phyloP scores from a whole-genome alignment of 2,329 filamentous ascomycete species.

The Ophiostoma ulmi region DNA sequence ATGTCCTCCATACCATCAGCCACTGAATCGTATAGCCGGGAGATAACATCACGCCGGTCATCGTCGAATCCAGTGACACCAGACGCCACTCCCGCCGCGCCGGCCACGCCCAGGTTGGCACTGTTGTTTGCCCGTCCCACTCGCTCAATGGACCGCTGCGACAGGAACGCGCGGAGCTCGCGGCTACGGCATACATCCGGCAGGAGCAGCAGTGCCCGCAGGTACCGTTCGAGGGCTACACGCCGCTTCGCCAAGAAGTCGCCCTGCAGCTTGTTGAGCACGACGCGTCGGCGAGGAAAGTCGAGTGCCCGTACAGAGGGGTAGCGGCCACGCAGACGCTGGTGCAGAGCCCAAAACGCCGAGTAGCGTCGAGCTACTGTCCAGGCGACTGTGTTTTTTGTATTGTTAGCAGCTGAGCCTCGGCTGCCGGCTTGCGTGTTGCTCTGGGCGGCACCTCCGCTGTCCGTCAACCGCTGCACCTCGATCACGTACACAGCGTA shows the following conservation, averaged over 20 bases:
- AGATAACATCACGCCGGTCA: slow-evolving; percentile 81
- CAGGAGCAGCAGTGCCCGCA: slow-evolving; percentile 73
- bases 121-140: slow-evolving; percentile 41
- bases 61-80: slow-evolving; percentile 35
- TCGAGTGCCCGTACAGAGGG: slow-evolving; percentile 83
- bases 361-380: slow-evolving; percentile 88
- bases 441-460: neutral
- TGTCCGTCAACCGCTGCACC: slow-evolving; percentile 56
- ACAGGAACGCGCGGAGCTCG: slow-evolving; percentile 87
- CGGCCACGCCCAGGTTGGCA: neutral
- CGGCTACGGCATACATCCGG: slow-evolving; percentile 92
- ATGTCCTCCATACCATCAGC: slow-evolving; percentile 98
- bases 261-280: slow-evolving; percentile 94
- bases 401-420: neutral
- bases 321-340: slow-evolving; percentile 77
- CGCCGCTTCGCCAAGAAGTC: slow-evolving; percentile 91
- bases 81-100: neutral
- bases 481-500: slow-evolving; percentile 92
- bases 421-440: no score
- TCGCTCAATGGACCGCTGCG: slow-evolving; percentile 66
- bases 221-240: slow-evolving; percentile 75
- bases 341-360: slow-evolving; percentile 94
- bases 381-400: slow-evolving; percentile 58
- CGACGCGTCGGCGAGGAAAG: slow-evolving; percentile 83
- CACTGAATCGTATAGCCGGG: slow-evolving; percentile 91